Evolutionary conservation across 2,329 filamentous ascomycete species (phyloP), one percentile per base, ranked within the genome.

Genomic region (Fusarium praegraminearum): DNA sequence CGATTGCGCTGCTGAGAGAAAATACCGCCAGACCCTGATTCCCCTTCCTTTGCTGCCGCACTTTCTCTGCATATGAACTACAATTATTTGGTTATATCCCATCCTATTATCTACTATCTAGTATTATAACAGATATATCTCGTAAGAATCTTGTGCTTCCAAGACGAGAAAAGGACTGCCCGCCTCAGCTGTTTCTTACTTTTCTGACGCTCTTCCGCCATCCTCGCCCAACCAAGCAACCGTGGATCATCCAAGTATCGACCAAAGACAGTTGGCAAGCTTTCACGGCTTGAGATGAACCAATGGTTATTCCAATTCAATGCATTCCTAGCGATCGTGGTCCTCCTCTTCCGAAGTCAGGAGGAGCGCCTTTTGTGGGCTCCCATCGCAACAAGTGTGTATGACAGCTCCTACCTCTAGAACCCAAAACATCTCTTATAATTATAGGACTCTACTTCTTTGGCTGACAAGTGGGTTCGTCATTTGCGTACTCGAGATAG

Each of bases 1-100:
- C 35, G 6, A 36, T 36, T 36, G 6, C 5, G 18, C 16, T 1
- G 35, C 35, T 0, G 28, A 30, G 28, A 30, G 1, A 30, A 12
- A 30, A 1, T 5, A 30, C 1, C 12, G 2, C 28, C 28, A 12
- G 28, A 30, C 6, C 10, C 28, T 30, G 28, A 30, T 0, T 0
- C 3, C 16, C 16, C 16, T 36, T 18, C 5, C 4, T 18, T 36
- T 36, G 1, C 4, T 36, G 33, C 16, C 33, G 3, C 18, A n/a
- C 9, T 36, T n/a, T 4, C 10, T 36, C 8, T 36, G 11, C 18
- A 20, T 40, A 4, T 20, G 3, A 40, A 20, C 11, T 20, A 11
- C 10, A 4, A 38, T 4, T 40, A 20, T 20, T 13, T 4, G 12
- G 2, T 40, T 8, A 12, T 4, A 12, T 11, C 20, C 20, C 3